Percentiles rank a stretch among this genome's conserved stretches.
phyloP scores from a whole-genome alignment of 2,329 filamentous ascomycete species.

The Colletotrichum sp. region DNA sequence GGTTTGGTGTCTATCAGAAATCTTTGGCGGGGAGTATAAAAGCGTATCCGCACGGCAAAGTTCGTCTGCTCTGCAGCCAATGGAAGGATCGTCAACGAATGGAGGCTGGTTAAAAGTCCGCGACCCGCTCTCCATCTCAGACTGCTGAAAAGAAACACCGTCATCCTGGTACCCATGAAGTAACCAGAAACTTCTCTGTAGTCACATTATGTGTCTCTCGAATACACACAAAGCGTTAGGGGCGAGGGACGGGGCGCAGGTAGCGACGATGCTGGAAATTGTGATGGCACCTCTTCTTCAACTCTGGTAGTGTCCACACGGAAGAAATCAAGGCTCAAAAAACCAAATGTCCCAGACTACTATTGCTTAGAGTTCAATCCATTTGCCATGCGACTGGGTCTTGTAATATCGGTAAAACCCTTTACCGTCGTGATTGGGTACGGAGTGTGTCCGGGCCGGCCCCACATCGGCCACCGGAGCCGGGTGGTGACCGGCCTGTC shows the following conservation, averaged over 20 bases:
- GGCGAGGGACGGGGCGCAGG: not conserved
- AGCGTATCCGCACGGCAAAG: not conserved
- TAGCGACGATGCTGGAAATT: not conserved
- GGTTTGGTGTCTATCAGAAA: not conserved
- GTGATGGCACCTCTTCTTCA: not conserved
- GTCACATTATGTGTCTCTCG: accelerated
- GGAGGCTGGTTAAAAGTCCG: not conserved
- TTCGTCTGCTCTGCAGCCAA: accelerated
- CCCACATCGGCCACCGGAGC: not conserved
- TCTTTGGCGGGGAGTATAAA: not conserved
- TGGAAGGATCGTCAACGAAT: not conserved
- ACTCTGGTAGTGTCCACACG: not conserved
- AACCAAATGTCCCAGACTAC: accelerated
- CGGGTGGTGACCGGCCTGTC: not conserved
- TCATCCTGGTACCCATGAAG: accelerated
- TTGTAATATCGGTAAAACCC: not conserved
- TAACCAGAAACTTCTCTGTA: accelerated
- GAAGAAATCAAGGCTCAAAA: not conserved
- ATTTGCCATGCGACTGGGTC: no score
- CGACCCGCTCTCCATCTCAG: not conserved
- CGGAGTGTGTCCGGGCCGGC: accelerated
- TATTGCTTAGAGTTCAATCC: no score
- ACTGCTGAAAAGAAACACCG: not conserved
- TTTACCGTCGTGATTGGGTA: not conserved
- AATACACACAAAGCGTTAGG: accelerated